Conservation (phyloP, 495 filamentous ascomycete genomes). For the Gamarada debralockiae region DNA sequence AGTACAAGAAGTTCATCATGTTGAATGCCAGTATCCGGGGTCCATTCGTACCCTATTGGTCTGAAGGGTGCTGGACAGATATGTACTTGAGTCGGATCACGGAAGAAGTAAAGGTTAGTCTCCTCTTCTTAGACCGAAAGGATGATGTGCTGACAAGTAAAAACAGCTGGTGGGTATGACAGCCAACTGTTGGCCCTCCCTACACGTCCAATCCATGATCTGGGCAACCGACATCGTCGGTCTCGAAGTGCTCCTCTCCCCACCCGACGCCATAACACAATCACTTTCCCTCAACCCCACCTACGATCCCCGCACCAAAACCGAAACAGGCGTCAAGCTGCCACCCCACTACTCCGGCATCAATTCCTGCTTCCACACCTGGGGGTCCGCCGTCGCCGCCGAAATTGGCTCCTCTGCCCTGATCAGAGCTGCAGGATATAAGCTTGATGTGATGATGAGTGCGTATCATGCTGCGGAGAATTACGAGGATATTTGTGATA, state of each 20-base stretch:
- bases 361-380: constrained; percentile 21
- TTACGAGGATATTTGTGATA: too few species aligned
- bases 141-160: too few species aligned
- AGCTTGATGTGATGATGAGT: too few species aligned
- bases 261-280: not conserved
- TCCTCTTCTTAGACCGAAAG: too few species aligned
- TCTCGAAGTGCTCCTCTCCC: constrained; percentile 29
- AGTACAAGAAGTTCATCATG: constrained; percentile 30
- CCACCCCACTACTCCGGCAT: constrained; percentile 22
- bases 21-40: constrained; percentile 29
- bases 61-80: constrained; percentile 29
- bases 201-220: constrained; percentile 35
- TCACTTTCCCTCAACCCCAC: not conserved
- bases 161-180: too few species aligned
- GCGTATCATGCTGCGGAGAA: too few species aligned
- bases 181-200: too few species aligned
- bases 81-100: too few species aligned
- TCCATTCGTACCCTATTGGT: constrained; percentile 32
- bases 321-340: too few species aligned
- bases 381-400: constrained; percentile 20
- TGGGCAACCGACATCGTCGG: constrained; percentile 33
- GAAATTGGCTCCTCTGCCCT: constrained; percentile 26
- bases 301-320: not conserved
- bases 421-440: constrained; percentile 28
- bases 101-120: too few species aligned